phyloP scores from a whole-genome alignment of 2,329 filamentous ascomycete genomes.

The Samsoniella hepiali region DNA sequence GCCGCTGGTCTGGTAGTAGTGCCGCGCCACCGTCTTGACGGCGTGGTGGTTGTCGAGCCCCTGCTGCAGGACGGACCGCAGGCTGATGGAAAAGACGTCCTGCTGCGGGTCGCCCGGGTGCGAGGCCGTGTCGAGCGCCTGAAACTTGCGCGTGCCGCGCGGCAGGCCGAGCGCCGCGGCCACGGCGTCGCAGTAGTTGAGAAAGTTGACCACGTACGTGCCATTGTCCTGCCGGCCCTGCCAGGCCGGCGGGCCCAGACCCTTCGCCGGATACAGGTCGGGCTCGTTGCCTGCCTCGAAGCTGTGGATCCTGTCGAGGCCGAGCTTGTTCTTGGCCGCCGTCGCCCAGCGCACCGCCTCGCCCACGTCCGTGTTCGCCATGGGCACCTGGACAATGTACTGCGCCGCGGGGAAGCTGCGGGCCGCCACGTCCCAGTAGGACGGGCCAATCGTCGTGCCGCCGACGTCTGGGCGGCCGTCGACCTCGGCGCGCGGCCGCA shows the following conservation, averaged over 20 bases:
- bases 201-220: conserved; percentile 36
- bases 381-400: conserved; percentile 36
- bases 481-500: conserved; percentile 32
- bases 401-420: conserved; percentile 31
- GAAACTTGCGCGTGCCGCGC: conserved; percentile 30
- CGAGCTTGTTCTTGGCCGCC: conserved; percentile 29
- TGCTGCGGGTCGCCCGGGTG: conserved; percentile 19
- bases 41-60: conserved; percentile 32
- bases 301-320: conserved; percentile 33
- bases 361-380: conserved; percentile 35
- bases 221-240: conserved; percentile 33
- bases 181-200: conserved; percentile 32
- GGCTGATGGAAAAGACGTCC: conserved; percentile 15
- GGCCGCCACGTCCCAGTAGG: conserved; percentile 31
- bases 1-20: conserved; percentile 36
- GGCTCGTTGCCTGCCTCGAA: conserved; percentile 37
- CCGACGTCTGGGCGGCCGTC: conserved; percentile 35
- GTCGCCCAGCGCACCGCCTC: conserved; percentile 34
- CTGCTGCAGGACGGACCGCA: neutral
- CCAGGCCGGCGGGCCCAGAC: conserved; percentile 32
- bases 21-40: conserved; percentile 36
- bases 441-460: conserved; percentile 33
- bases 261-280: conserved; percentile 31
- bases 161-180: conserved; percentile 27
- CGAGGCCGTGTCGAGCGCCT: conserved; percentile 34